phyloP scores from a whole-genome alignment of 2,329 filamentous ascomycete genomes.

The Drechmeria coniospora region DNA sequence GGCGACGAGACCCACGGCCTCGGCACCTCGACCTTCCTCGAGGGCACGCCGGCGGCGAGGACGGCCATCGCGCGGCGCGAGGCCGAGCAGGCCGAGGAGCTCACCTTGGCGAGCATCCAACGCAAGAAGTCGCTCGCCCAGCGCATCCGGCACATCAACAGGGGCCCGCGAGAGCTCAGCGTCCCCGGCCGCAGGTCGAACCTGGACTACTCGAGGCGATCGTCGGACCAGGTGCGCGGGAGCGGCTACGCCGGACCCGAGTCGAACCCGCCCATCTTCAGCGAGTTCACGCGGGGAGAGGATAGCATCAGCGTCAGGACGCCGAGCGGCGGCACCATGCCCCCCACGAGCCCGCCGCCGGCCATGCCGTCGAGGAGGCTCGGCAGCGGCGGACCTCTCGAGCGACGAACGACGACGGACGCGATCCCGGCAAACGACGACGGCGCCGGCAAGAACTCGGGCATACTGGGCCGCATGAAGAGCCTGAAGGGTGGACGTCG shows the following conservation, averaged over 20 bases:
- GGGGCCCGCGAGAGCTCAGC: conserved; percentile 44
- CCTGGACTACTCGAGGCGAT: conserved; percentile 33
- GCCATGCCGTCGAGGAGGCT: conserved; percentile 22
- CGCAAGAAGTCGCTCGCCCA: conserved; percentile 93
- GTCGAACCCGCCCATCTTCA: conserved; percentile 69
- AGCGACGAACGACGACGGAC: conserved; percentile 51
- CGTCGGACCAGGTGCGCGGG: conserved; percentile 21
- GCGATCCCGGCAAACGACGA: conserved; percentile 21
- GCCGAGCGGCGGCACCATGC: conserved; percentile 20
- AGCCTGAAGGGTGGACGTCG: conserved; percentile 57
- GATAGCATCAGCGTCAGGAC: conserved; percentile 33
- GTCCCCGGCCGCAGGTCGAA: conserved; percentile 44
- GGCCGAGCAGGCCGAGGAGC: conserved; percentile 48
- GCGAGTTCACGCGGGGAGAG: conserved; percentile 51
- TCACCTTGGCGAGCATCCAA: conserved; percentile 45
- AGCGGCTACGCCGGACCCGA: conserved; percentile 18
- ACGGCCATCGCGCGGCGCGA: conserved; percentile 63
- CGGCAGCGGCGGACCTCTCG: conserved; percentile 32
- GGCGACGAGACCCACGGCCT: conserved; percentile 72
- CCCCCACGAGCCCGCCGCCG: conserved; percentile 44
- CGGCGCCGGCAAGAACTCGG: conserved; percentile 32
- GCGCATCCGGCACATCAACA: conserved; percentile 73
- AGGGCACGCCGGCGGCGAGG: conserved; percentile 77
- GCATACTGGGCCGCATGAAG: conserved; percentile 67
- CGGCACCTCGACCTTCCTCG: conserved; percentile 88